Conservation (phyloP, 305 asterid genomes). For the Euphrasia arctica region DNA sequence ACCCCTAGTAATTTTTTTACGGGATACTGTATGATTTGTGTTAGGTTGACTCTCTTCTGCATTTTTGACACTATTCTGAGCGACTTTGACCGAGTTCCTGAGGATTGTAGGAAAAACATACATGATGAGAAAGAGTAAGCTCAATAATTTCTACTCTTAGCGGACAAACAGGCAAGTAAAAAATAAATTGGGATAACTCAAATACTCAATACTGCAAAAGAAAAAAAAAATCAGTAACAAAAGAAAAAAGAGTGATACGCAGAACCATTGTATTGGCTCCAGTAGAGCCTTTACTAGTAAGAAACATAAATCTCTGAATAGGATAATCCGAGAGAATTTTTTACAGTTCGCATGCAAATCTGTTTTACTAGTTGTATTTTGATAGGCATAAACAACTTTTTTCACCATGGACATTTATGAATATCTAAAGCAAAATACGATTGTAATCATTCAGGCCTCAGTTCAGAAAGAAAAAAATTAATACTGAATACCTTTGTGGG, state of each 20-base stretch:
- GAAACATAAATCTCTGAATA: conserved; percentile 13
- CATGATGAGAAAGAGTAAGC: conserved; percentile 18
- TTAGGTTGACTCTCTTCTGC: conserved; percentile 52
- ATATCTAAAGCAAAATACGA: conserved; percentile 15
- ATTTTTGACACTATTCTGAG: conserved; percentile 44
- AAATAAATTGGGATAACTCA: background rate
- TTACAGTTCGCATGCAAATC: background rate
- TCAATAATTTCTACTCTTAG: conserved; percentile 9
- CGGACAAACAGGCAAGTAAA: background rate
- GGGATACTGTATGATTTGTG: conserved; percentile 51
- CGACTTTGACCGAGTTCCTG: conserved; percentile 51
- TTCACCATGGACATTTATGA: conserved; percentile 13
- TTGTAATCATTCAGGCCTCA: conserved; percentile 6
- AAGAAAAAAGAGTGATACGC: background rate
- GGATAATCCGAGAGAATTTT: conserved; percentile 13
- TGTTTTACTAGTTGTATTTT: conserved; percentile 12
- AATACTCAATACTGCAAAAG: background rate
- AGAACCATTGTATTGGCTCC: conserved; percentile 10
- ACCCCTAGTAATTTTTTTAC: conserved; percentile 80
- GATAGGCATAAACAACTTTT: conserved; percentile 4
- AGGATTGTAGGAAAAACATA: conserved; percentile 18
- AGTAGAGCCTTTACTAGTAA: conserved; percentile 15
- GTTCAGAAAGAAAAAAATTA: conserved; percentile 8
- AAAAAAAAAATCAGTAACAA: conserved; percentile 13
- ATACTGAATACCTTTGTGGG: conserved; percentile 11